Evolutionary conservation across 2,329 filamentous ascomycete species (phyloP).

Genomic region (Cladosporium oxysporum): DNA sequence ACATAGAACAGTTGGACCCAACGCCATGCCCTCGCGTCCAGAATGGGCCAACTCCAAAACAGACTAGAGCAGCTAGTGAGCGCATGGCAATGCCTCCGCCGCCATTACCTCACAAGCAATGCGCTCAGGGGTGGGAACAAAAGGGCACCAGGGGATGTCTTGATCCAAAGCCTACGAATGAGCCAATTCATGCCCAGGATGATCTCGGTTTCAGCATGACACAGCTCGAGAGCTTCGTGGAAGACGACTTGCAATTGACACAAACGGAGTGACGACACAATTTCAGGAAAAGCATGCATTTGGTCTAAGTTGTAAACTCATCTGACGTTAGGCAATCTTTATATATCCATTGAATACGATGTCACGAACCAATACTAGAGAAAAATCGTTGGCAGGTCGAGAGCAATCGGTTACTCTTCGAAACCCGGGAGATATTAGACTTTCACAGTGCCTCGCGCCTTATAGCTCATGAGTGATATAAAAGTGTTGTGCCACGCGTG

Average conservation of each 20-base stretch:
- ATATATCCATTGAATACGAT: not conserved
- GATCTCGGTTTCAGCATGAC: slow-evolving; percentile 32
- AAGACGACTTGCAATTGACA: slow-evolving; percentile 39
- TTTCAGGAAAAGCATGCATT: not conserved
- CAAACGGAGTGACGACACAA: slow-evolving; percentile 23
- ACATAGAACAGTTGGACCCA: slow-evolving; percentile 41
- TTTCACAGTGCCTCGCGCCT: not conserved
- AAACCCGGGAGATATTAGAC: not conserved
- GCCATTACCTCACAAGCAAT: slow-evolving; percentile 13
- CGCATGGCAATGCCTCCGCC: slow-evolving; percentile 26
- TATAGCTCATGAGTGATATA: not conserved
- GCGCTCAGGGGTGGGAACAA: not conserved
- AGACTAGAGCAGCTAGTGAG: slow-evolving; percentile 7
- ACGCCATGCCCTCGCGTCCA: not conserved
- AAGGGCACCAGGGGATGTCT: too few species aligned
- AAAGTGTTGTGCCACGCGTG: not conserved
- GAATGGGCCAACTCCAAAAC: not conserved
- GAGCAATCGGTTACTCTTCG: not conserved
- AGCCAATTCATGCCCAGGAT: not conserved
- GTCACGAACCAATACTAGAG: not conserved
- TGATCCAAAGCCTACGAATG: not conserved
- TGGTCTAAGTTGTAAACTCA: not conserved
- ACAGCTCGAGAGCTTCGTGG: slow-evolving; percentile 38
- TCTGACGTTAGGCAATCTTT: not conserved
- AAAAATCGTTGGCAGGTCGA: not conserved